Percentiles rank a stretch among this genome's conserved stretches.
phyloP scores from a whole-genome alignment of 768 basidiomycete genomes.

The Suillus subluteus region DNA sequence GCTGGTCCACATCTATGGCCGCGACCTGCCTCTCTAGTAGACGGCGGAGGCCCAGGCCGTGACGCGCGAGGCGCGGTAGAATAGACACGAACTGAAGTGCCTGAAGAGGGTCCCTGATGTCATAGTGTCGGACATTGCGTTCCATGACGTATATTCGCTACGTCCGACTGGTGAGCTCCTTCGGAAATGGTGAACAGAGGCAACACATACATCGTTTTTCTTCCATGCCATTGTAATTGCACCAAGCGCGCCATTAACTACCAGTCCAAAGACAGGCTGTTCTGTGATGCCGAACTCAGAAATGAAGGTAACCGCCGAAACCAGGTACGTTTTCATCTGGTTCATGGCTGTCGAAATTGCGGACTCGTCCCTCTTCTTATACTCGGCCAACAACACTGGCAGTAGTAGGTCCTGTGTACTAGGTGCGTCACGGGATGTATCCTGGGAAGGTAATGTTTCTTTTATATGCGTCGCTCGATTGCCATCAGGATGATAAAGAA shows the following conservation, averaged over 20 bases:
- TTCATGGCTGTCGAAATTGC: background rate
- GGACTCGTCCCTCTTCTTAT: background rate
- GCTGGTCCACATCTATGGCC: background rate
- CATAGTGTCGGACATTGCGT: background rate
- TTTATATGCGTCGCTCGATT: background rate
- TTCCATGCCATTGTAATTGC: conserved; percentile 1
- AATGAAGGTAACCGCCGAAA: conserved; percentile 1
- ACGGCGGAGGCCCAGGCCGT: background rate
- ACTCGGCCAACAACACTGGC: background rate
- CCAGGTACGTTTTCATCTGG: background rate
- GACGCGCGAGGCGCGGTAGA: background rate
- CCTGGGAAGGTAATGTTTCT: background rate
- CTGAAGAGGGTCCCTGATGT: conserved; percentile 1
- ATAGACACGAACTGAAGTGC: background rate
- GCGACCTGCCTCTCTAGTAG: background rate
- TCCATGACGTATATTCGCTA: background rate
- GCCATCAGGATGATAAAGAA: background rate
- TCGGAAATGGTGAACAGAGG: background rate
- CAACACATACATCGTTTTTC: background rate
- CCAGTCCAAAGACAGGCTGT: conserved; percentile 3
- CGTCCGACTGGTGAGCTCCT: background rate
- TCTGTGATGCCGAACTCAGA: background rate
- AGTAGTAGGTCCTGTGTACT: background rate
- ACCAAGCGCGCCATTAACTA: background rate
- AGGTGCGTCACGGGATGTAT: too few relatives aligned